Conservation (phyloP, 768 basidiomycete species). For the Naematelia aurantialba region DNA sequence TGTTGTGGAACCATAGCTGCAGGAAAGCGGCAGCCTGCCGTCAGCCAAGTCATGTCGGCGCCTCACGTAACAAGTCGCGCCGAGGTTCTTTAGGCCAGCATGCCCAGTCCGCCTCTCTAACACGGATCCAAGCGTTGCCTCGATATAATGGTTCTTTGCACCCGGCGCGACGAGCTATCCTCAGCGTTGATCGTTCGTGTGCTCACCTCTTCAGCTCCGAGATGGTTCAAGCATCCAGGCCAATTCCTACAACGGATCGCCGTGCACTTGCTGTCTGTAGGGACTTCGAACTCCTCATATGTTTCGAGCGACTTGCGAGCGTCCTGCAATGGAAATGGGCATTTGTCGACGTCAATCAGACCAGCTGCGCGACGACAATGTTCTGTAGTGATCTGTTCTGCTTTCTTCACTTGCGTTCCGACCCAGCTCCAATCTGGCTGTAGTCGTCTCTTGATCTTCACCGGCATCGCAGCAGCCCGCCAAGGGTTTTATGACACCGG, state of each 20-base stretch:
- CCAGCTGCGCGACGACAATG: conserved; percentile 69
- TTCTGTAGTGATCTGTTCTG: conserved; percentile 62
- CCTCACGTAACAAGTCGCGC: conserved; percentile 80
- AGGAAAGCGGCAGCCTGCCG: conserved; percentile 79
- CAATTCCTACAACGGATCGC: conserved; percentile 63
- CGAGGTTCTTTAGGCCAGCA: conserved; percentile 61
- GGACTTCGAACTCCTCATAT: conserved; percentile 9
- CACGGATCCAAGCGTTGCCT: conserved; percentile 53
- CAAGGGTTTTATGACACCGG: too few species aligned
- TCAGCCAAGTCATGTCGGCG: not conserved
- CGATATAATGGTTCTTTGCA: conserved; percentile 50
- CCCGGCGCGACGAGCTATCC: conserved; percentile 15
- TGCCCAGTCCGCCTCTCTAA: conserved; percentile 18
- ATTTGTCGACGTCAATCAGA: conserved; percentile 45
- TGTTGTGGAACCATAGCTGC: conserved; percentile 90
- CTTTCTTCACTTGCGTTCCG: conserved; percentile 60
- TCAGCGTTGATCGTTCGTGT: conserved; percentile 33
- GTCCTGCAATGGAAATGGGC: conserved; percentile 7
- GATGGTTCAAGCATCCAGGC: conserved; percentile 79
- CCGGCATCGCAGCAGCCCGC: too few species aligned
- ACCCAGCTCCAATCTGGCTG: conserved; percentile 71
- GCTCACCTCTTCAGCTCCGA: conserved; percentile 81
- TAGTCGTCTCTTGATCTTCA: conserved; percentile 17
- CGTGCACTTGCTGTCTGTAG: conserved; percentile 14
- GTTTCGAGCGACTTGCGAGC: not conserved